phyloP scores from a whole-genome alignment of 176 grass and related monocot species.

The Zizania latifolia region DNA sequence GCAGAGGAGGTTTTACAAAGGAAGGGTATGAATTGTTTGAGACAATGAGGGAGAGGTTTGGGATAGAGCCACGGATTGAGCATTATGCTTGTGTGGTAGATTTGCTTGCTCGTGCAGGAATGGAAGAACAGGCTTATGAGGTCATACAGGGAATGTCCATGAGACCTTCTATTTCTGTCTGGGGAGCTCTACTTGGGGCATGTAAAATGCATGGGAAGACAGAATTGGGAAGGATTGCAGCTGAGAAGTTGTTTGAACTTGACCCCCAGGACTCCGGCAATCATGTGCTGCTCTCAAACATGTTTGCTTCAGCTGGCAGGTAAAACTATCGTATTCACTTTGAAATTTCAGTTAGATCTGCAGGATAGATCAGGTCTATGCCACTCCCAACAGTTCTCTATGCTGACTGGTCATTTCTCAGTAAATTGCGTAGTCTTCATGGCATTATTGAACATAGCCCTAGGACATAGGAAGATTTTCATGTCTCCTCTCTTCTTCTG shows the following conservation, averaged over 20 bases:
- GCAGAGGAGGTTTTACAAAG: slow-evolving; percentile 64
- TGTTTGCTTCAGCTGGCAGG: slow-evolving; percentile 78
- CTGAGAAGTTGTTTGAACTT: slow-evolving; percentile 71
- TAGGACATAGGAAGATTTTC: not conserved
- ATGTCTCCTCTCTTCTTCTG: not conserved
- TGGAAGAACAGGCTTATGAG: slow-evolving; percentile 71
- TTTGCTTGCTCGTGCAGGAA: slow-evolving; percentile 70
- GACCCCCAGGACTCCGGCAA: slow-evolving; percentile 75
- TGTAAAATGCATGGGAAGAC: slow-evolving; percentile 82
- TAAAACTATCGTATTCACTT: slow-evolving; percentile 13
- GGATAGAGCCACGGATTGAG: slow-evolving; percentile 57
- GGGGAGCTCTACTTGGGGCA: slow-evolving; percentile 73
- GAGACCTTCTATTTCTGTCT: slow-evolving; percentile 60
- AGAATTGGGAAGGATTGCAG: slow-evolving; percentile 65
- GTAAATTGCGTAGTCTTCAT: not conserved
- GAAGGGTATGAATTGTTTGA: slow-evolving; percentile 61
- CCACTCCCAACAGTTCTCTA: not conserved
- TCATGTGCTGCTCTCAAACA: slow-evolving; percentile 77
- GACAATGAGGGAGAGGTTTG: slow-evolving; percentile 64
- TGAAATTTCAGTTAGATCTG: not conserved
- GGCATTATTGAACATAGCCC: not conserved
- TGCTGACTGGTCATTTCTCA: not conserved
- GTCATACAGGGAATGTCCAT: slow-evolving; percentile 70
- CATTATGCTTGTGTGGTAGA: slow-evolving; percentile 86
- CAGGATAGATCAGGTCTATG: not conserved